A percentile compares a stretch with the other conserved stretches of the same genome.
phyloP scores from a whole-genome alignment of 371 early-diverging fungal genomes.

The Chytridium lagenaria region DNA sequence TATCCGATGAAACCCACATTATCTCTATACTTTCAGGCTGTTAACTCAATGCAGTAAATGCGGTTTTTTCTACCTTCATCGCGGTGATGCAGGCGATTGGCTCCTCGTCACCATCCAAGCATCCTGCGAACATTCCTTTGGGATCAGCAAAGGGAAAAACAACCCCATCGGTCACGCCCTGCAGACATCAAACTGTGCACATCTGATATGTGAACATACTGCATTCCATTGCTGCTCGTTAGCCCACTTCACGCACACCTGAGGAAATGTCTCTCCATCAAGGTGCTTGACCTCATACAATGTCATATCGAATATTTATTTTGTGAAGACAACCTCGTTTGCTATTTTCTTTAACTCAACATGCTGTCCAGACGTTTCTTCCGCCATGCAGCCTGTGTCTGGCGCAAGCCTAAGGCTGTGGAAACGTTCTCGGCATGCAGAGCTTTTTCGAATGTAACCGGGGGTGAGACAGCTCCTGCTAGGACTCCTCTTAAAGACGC shows the following conservation, averaged over 20 bases:
- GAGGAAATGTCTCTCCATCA: neutral
- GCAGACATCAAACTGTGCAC: neutral
- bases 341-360: too few species aligned
- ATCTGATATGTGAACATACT: neutral
- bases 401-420: too few species aligned
- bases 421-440: too few species aligned
- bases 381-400: too few species aligned
- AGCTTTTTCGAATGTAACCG: too few species aligned
- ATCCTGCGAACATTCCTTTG: slow-evolving; percentile 6
- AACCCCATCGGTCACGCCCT: slow-evolving; percentile 6
- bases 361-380: too few species aligned
- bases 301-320: too few species aligned
- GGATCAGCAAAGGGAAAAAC: slow-evolving; percentile 15
- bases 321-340: too few species aligned
- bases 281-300: neutral
- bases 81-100: slow-evolving; percentile 15
- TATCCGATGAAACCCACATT: slow-evolving; percentile 12
- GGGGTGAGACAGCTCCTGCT: too few species aligned
- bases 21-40: neutral
- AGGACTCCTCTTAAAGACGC: too few species aligned
- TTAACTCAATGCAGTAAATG: neutral
- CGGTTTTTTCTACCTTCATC: slow-evolving; percentile 10
- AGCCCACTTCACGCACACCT: slow-evolving; percentile 12
- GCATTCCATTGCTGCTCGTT: slow-evolving; percentile 24
- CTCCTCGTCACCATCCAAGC: neutral